Conservation (phyloP, 768 basidiomycete genomes). For the Goffeauzyma gilvescens region DNA sequence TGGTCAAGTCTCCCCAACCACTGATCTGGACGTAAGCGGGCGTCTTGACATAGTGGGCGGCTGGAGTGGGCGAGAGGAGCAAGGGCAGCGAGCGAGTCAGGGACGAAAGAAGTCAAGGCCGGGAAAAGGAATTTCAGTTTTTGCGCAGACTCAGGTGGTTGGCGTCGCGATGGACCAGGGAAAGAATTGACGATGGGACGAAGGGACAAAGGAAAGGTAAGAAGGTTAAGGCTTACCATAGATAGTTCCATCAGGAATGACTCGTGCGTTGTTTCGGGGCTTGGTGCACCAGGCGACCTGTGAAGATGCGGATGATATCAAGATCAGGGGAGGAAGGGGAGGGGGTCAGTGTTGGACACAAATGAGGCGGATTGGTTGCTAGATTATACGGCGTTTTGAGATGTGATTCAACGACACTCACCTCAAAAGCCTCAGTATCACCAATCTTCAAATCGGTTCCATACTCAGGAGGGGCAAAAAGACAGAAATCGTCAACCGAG, state of each 20-base stretch:
- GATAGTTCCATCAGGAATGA: slow-evolving; percentile 36
- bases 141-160: no score
- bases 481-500: slow-evolving; percentile 28
- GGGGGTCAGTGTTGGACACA: background rate
- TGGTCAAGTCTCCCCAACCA: slow-evolving; percentile 39
- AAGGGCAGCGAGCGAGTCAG: background rate
- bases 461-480: slow-evolving; percentile 10
- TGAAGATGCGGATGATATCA: no score
- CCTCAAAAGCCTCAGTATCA: background rate
- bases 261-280: slow-evolving; percentile 34
- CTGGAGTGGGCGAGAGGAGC: slow-evolving; percentile 8
- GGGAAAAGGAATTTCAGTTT: background rate
- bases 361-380: background rate
- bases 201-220: background rate
- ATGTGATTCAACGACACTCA: no score
- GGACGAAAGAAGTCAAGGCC: background rate
- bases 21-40: slow-evolving; percentile 35
- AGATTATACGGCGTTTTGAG: no score
- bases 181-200: background rate
- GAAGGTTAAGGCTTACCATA: slow-evolving; percentile 2
- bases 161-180: no score
- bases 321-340: no score
- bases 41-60: slow-evolving; percentile 36
- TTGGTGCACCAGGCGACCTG: slow-evolving; percentile 23
- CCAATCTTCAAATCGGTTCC: slow-evolving; percentile 3